These are phyloP conservation scores for Penicillium antarcticum DNA, from an alignment of 495 filamentous ascomycete genomes.

Conservation along the genomic window DNA sequence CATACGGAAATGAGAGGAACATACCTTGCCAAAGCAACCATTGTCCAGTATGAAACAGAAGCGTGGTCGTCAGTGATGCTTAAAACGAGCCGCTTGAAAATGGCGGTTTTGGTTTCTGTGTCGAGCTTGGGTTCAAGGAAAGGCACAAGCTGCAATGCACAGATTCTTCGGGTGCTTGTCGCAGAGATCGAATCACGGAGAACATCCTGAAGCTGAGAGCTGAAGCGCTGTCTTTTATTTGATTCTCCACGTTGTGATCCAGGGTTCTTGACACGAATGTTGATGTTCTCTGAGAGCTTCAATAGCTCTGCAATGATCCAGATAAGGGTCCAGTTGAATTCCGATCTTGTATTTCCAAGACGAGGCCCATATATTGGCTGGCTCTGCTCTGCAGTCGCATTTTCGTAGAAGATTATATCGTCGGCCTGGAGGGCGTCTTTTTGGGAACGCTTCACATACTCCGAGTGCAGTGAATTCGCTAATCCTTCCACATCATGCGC, in stretches of 20 bases:
- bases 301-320: conserved; percentile 38
- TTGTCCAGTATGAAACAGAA: conserved; percentile 58
- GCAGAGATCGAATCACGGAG: conserved; percentile 56
- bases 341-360: conserved; percentile 40
- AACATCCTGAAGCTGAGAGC: conserved; percentile 56
- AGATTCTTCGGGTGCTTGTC: conserved; percentile 54
- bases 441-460: conserved; percentile 69
- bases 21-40: conserved; percentile 62
- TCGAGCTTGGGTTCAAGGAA: conserved; percentile 54
- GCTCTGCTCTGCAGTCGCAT: conserved; percentile 8
- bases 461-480: conserved; percentile 59
- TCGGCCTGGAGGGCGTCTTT: conserved; percentile 73
- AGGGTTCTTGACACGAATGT: conserved; percentile 6
- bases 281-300: conserved; percentile 27
- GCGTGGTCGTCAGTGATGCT: conserved; percentile 56
- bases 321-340: conserved; percentile 46
- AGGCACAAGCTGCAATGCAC: conserved; percentile 73
- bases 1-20: neutral
- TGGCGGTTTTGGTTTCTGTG: conserved; percentile 38
- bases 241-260: conserved; percentile 18
- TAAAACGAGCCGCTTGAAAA: conserved; percentile 46
- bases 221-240: conserved; percentile 61
- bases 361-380: conserved; percentile 36
- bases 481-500: conserved; percentile 48
- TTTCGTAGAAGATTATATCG: conserved; percentile 59